Evolutionary conservation across 768 basidiomycete genomes (phyloP), one percentile per base, ranked within the genome.

Genomic region (Podaxis sp.): DNA sequence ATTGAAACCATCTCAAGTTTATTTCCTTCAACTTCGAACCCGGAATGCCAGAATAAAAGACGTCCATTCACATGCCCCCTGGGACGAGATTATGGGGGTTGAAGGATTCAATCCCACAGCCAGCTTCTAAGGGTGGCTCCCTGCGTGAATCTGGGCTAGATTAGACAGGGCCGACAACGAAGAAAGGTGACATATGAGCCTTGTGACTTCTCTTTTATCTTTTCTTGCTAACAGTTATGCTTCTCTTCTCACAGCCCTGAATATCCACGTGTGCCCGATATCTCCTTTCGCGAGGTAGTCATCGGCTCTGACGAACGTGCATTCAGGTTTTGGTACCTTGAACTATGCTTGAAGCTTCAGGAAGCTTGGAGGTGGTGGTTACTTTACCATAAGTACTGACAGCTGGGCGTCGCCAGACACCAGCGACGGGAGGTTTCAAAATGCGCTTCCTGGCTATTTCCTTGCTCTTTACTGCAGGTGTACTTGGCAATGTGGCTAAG

Each of bases 401-500:
- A 19, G 17, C 5, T 43, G 8, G 5, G 22, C 15, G 25, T 7
- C 22, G 2, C 12, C 19, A 9, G 24, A 8, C 49, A 27, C 25
- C 49, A 24, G 24, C 49, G n/a, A 46, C 6, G 2, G 17, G 43
- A 15, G 7, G 43, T 7, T 19, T 17, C 37, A 24, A 40, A 17
- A 55, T 55, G 54, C 38, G 38, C 37, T 22, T 55, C 37, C 29
- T 40, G 37, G 25, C 6, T 24, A 2, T 64, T 17, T 59, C 55
- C 5, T 46, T 61, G 15, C 58, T 66, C 57, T 55, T 64, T 4
- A 55, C 57, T 29, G 46, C 56, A 29, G 63, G 65, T 25, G 57
- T 49, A 4, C 68, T 65, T 41, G 66, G 64, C 61, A 66, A 69
- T 24, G 70, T 69, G 15, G 51, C 40, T 19, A 63, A 74, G 9